These are phyloP conservation scores for Scheffersomyces amazonensis DNA, from an alignment of 805 yeast genomes.

Conservation along the genomic window DNA sequence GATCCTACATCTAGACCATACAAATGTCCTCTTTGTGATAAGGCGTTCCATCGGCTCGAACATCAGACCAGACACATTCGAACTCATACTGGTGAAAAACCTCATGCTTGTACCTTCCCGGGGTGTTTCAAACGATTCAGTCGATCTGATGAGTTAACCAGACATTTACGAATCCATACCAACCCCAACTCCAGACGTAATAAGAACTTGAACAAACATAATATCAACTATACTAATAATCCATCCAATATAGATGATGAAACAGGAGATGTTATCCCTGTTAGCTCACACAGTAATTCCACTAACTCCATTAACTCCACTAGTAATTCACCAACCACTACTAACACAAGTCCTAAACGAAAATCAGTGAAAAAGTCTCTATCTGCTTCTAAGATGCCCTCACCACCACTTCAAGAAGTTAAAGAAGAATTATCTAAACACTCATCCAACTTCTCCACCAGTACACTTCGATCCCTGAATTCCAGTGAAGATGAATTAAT, in stretches of 20 bases:
- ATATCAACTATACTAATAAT: constrained; percentile 3
- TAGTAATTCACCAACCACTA: background rate
- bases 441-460: background rate
- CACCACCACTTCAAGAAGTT: background rate
- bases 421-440: background rate
- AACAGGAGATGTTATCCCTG: background rate
- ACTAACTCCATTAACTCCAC: background rate
- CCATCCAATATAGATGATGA: constrained; percentile 1
- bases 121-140: constrained; percentile 69
- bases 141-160: constrained; percentile 69
- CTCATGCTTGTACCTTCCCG: constrained; percentile 71
- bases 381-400: background rate
- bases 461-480: background rate
- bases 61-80: constrained; percentile 78
- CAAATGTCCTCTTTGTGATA: constrained; percentile 70
- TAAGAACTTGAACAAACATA: constrained; percentile 31
- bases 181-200: constrained; percentile 67
- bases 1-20: constrained; percentile 50
- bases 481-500: background rate
- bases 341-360: background rate
- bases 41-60: constrained; percentile 72
- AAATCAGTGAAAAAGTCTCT: background rate
- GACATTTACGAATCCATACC: constrained; percentile 71
- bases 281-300: background rate
- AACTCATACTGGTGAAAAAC: constrained; percentile 81